Percentiles rank a stretch among this genome's conserved stretches.
These are phyloP conservation scores for Isochrysis galbana DNA, from an alignment of 78 protist species.

Conservation along the genomic window DNA sequence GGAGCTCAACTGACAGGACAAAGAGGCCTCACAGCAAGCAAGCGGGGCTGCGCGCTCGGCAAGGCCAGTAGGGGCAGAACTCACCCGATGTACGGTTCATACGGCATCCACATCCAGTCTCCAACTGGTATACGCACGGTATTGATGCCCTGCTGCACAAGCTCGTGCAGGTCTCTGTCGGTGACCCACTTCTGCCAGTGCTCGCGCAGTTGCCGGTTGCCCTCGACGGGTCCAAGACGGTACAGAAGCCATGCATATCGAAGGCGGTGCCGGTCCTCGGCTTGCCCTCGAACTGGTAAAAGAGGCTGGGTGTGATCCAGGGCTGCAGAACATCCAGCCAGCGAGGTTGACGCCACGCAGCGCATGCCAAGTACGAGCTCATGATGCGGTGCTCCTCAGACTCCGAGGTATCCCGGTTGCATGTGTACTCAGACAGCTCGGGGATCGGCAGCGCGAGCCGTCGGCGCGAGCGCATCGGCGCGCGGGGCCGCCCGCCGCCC, in stretches of 20 bases:
- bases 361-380: neutral
- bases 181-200: conserved; percentile 20
- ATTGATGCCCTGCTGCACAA: neutral
- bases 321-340: conserved; percentile 26
- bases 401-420: neutral
- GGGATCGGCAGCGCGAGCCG: neutral
- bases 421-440: neutral
- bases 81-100: neutral
- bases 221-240: neutral
- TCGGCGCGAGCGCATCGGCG: no score
- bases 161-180: neutral
- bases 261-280: neutral
- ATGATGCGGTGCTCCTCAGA: neutral
- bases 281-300: neutral
- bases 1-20: no score
- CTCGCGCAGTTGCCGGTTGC: neutral
- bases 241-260: neutral
- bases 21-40: no score
- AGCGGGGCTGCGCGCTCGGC: no score
- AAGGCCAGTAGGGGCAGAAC: no score
- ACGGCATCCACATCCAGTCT: conserved; percentile 5
- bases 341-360: conserved; percentile 4
- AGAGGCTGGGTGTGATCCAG: neutral
- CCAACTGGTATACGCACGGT: neutral
- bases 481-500: no score